Conservation (phyloP, 148 eudicot species). For the Rheum nobile region DNA sequence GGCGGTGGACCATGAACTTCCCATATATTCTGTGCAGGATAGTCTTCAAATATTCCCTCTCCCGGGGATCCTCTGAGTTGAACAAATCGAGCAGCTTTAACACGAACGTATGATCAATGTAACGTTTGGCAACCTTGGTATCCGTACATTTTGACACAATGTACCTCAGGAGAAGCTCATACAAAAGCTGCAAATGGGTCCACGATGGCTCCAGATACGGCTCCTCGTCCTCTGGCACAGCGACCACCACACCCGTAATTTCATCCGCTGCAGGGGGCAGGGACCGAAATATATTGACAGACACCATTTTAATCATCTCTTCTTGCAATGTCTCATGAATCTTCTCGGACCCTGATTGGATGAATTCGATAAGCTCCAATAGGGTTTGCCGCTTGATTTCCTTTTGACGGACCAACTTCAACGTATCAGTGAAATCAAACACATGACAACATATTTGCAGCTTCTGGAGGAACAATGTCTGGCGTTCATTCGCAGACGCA, state of each 20-base stretch:
- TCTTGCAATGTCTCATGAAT: slow-evolving; percentile 7
- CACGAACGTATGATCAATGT: slow-evolving; percentile 8
- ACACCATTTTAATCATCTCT: slow-evolving; percentile 8
- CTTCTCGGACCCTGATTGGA: slow-evolving; percentile 11
- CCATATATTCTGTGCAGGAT: slow-evolving; percentile 8
- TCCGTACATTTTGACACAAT: slow-evolving; percentile 7
- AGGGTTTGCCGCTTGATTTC: slow-evolving; percentile 7
- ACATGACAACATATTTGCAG: slow-evolving; percentile 8
- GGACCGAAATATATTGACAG: slow-evolving; percentile 7
- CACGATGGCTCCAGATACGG: slow-evolving; percentile 11
- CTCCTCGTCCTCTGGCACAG: slow-evolving; percentile 10
- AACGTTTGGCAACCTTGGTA: slow-evolving; percentile 6
- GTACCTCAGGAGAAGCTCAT: slow-evolving; percentile 11
- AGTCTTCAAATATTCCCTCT: slow-evolving; percentile 10
- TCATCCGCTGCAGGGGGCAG: neutral
- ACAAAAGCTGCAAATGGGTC: slow-evolving; percentile 12
- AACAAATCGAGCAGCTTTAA: slow-evolving; percentile 7
- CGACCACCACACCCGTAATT: neutral
- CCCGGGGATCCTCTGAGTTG: slow-evolving; percentile 9
- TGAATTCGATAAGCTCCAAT: slow-evolving; percentile 6
- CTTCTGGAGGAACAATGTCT: neutral
- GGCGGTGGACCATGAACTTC: slow-evolving; percentile 11
- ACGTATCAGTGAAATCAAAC: slow-evolving; percentile 1
- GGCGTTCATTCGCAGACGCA: neutral
- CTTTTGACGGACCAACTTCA: slow-evolving; percentile 2